phyloP scores from a whole-genome alignment of 2,329 filamentous ascomycete species.

The Proliferodiscus dingleyae region DNA sequence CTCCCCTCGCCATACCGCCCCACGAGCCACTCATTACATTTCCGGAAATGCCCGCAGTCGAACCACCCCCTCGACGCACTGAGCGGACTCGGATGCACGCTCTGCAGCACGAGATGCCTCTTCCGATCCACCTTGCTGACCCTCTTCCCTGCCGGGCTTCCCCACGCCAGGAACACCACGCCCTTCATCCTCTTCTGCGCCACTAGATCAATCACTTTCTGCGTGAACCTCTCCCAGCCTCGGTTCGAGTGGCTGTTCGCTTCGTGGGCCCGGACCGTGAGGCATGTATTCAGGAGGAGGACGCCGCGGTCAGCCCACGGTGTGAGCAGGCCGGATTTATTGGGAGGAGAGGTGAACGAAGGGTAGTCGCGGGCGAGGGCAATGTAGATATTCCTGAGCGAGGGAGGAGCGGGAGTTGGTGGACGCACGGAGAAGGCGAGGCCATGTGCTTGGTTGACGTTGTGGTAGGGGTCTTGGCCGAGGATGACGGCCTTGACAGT shows the following conservation, averaged over 20 bases:
- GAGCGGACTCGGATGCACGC: slow-evolving; percentile 89
- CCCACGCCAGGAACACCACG: slow-evolving; percentile 96
- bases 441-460: slow-evolving; percentile 90
- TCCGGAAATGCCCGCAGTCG: slow-evolving; percentile 74
- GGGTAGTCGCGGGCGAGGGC: slow-evolving; percentile 87
- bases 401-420: slow-evolving; percentile 82
- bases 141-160: slow-evolving; percentile 74
- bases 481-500: slow-evolving; percentile 89
- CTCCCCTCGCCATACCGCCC: slow-evolving; percentile 72
- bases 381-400: slow-evolving; percentile 89
- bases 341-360: slow-evolving; percentile 66
- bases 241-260: slow-evolving; percentile 79
- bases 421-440: slow-evolving; percentile 92
- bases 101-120: slow-evolving; percentile 77
- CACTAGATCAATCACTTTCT: slow-evolving; percentile 84
- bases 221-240: slow-evolving; percentile 92
- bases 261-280: slow-evolving; percentile 87
- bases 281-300: slow-evolving; percentile 86
- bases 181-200: slow-evolving; percentile 70
- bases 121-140: slow-evolving; percentile 67
- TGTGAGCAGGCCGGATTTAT: slow-evolving; percentile 75
- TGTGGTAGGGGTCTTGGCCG: slow-evolving; percentile 97
- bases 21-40: slow-evolving; percentile 80
- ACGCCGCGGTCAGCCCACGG: slow-evolving; percentile 94
- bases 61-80: slow-evolving; percentile 81